These are phyloP conservation scores for Hymenoscyphus fructigenus DNA, from an alignment of 2,329 filamentous ascomycete genomes.

Conservation along the genomic window DNA sequence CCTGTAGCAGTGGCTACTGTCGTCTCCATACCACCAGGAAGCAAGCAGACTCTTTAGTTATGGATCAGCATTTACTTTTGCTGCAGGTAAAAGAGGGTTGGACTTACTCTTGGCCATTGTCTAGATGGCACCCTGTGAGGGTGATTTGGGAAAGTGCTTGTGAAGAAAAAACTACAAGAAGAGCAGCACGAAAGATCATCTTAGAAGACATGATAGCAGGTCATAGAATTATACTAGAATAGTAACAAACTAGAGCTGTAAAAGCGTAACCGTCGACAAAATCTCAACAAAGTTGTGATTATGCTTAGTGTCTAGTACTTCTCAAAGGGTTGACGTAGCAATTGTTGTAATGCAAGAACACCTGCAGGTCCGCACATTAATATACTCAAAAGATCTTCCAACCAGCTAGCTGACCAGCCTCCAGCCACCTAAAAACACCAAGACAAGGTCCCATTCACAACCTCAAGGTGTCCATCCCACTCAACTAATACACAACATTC, in stretches of 20 bases:
- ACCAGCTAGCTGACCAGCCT: too few species aligned
- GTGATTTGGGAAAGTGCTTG: conserved; percentile 13
- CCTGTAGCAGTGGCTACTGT: not conserved
- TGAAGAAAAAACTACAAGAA: not conserved
- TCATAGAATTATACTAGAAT: not conserved
- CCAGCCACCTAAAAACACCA: too few species aligned
- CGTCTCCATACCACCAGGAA: conserved; percentile 3
- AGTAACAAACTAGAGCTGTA: not conserved
- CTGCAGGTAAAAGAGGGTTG: not conserved
- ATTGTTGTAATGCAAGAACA: too few species aligned
- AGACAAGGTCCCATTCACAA: too few species aligned
- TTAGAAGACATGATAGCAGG: not conserved
- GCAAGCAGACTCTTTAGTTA: not conserved
- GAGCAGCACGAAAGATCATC: not conserved
- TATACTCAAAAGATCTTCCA: too few species aligned
- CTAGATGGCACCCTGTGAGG: conserved; percentile 36
- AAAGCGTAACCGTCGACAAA: too few species aligned
- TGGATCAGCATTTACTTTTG: not conserved
- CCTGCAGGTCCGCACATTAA: too few species aligned
- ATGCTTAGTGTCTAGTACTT: too few species aligned
- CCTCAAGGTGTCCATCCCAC: too few species aligned
- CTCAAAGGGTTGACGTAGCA: too few species aligned
- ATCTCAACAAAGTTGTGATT: too few species aligned
- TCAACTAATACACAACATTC: too few species aligned
- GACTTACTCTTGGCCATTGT: conserved; percentile 34